A percentile compares a stretch with the other conserved stretches of the same genome.
These are phyloP conservation scores for Russula olivacea DNA, from an alignment of 768 basidiomycete genomes.

Conservation along the genomic window DNA sequence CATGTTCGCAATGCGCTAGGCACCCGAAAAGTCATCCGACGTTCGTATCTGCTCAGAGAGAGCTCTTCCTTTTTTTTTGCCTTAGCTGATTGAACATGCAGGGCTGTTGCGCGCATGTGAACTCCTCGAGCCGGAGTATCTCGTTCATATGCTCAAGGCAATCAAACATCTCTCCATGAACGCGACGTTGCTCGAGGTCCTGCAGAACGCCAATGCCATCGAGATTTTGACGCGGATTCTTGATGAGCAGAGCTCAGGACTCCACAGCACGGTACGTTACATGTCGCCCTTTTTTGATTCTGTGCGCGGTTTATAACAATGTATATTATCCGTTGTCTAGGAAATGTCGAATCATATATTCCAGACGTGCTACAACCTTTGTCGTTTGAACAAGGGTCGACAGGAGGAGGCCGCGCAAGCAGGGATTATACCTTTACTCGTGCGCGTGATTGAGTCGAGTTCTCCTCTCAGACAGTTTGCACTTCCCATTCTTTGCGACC, in stretches of 20 bases:
- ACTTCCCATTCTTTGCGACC: slow-evolving; percentile 91
- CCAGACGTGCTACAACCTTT: slow-evolving; percentile 96
- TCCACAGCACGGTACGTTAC: slow-evolving; percentile 67
- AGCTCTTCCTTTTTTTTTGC: neutral
- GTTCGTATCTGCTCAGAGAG: slow-evolving; percentile 46
- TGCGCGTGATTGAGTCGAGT: slow-evolving; percentile 78
- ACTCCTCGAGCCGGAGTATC: slow-evolving; percentile 77
- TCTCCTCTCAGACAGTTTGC: slow-evolving; percentile 97
- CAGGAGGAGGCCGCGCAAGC: slow-evolving; percentile 98
- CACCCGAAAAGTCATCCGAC: slow-evolving; percentile 79
- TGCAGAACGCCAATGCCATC: slow-evolving; percentile 94
- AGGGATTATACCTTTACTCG: slow-evolving; percentile 88
- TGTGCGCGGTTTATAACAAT: neutral
- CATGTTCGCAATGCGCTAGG: slow-evolving; percentile 91
- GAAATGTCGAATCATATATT: slow-evolving; percentile 97
- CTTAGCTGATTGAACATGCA: slow-evolving; percentile 30
- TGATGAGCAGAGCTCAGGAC: slow-evolving; percentile 71
- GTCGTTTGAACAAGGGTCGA: slow-evolving; percentile 85
- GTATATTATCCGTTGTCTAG: slow-evolving; percentile 36
- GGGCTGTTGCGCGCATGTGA: slow-evolving; percentile 86
- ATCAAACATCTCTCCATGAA: slow-evolving; percentile 97
- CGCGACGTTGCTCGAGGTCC: slow-evolving; percentile 78
- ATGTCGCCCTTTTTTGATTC: neutral
- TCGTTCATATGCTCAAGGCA: slow-evolving; percentile 87
- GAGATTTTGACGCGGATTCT: slow-evolving; percentile 84